Conservation (phyloP, 192 early-diverging fungal genomes). For the Gryganskiella cystojenkinii region DNA sequence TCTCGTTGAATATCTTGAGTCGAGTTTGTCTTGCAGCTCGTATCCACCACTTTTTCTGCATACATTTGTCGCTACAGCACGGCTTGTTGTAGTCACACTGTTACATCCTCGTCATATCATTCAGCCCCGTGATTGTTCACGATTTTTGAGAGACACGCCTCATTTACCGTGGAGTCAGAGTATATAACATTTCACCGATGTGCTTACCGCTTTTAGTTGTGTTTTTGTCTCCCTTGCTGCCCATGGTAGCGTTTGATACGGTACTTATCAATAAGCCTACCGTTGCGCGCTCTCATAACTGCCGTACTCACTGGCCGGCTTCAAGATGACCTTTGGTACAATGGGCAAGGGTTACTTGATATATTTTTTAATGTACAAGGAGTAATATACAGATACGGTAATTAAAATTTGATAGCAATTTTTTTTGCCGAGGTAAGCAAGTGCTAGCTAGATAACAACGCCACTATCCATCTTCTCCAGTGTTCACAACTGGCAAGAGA, state of each 20-base stretch:
- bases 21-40: too few relatives aligned
- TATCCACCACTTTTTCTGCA: too few relatives aligned
- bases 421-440: slow-evolving; percentile 9
- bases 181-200: too few relatives aligned
- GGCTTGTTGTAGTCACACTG: too few relatives aligned
- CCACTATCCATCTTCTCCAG: slow-evolving; percentile 5
- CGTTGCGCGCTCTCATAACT: slow-evolving; percentile 5
- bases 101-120: too few relatives aligned
- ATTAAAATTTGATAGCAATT: slow-evolving; percentile 3
- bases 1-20: too few relatives aligned
- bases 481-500: slow-evolving; percentile 8
- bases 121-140: too few relatives aligned
- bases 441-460: slow-evolving; percentile 9
- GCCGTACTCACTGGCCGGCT: slow-evolving; percentile 6
- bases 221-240: neutral
- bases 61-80: too few relatives aligned
- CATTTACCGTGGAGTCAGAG: too few relatives aligned
- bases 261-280: neutral
- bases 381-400: slow-evolving; percentile 6
- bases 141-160: too few relatives aligned
- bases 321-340: slow-evolving; percentile 6
- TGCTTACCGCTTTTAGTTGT: too few relatives aligned
- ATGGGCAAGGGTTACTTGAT: slow-evolving; percentile 4
- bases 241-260: slow-evolving; percentile 1
- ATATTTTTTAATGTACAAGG: slow-evolving; percentile 11